Evolutionary conservation across 2,329 filamentous ascomycete genomes (phyloP).

Genomic region (Periconia macrospinosa): DNA sequence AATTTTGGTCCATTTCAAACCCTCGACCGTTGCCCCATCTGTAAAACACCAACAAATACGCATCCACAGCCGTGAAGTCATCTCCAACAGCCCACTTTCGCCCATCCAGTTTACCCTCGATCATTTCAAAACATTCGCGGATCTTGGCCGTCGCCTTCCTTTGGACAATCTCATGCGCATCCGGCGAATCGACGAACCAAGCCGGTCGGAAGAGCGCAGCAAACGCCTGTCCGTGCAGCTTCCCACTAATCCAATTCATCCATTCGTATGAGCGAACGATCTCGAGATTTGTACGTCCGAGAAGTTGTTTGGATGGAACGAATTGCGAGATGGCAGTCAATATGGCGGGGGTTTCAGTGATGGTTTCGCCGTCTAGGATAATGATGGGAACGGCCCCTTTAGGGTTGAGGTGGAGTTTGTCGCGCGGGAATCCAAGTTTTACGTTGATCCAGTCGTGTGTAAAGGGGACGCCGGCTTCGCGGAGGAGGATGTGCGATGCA

Average conservation of each 20-base stretch:
- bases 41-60: slow-evolving; percentile 24
- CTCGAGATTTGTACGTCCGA: slow-evolving; percentile 16
- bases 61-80: slow-evolving; percentile 19
- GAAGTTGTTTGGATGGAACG: slow-evolving; percentile 14
- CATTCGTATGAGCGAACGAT: slow-evolving; percentile 21
- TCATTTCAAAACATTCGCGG: slow-evolving; percentile 9
- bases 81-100: slow-evolving; percentile 18
- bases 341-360: slow-evolving; percentile 26
- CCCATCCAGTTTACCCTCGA: slow-evolving; percentile 18
- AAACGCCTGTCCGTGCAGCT: slow-evolving; percentile 20
- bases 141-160: slow-evolving; percentile 7
- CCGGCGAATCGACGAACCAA: slow-evolving; percentile 14
- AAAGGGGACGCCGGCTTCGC: slow-evolving; percentile 14
- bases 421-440: slow-evolving; percentile 10
- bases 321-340: slow-evolving; percentile 17
- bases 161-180: slow-evolving; percentile 8
- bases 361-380: slow-evolving; percentile 16
- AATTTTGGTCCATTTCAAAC: slow-evolving; percentile 17
- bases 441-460: slow-evolving; percentile 10
- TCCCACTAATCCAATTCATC: slow-evolving; percentile 20
- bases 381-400: slow-evolving; percentile 25
- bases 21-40: slow-evolving; percentile 17
- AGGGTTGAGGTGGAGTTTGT: slow-evolving; percentile 18
- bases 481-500: slow-evolving; percentile 21
- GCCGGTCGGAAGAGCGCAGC: slow-evolving; percentile 18